Percentiles rank a stretch among this genome's conserved stretches.
Conservation (phyloP, 2,329 filamentous ascomycete genomes). For the Epichloe coenophiala region DNA sequence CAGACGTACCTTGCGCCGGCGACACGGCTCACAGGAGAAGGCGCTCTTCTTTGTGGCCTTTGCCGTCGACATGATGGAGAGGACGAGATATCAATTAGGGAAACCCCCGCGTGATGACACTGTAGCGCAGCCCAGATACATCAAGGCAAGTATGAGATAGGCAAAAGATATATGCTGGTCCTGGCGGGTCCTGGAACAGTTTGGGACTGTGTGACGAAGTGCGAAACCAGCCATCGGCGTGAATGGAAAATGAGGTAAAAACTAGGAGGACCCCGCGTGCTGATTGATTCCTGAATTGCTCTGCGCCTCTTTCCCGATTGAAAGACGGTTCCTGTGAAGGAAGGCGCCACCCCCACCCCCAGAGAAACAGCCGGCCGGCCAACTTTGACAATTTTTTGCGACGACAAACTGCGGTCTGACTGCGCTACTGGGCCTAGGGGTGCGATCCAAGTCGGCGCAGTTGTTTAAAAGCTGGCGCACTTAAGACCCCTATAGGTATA, state of each 20-base stretch:
- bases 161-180: background rate
- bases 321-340: constrained; percentile 1
- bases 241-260: background rate
- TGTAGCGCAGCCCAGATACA: background rate
- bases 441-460: too few relatives aligned
- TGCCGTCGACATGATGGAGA: constrained; percentile 20
- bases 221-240: background rate
- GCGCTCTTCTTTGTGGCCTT: constrained; percentile 39
- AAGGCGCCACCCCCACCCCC: background rate
- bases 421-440: too few relatives aligned
- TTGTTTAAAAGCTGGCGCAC: too few relatives aligned
- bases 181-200: background rate
- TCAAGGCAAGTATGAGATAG: background rate
- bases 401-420: background rate
- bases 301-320: background rate
- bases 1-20: constrained; percentile 38
- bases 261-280: background rate
- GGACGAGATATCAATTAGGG: constrained; percentile 1
- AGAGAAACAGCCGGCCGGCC: background rate
- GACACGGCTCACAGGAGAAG: constrained; percentile 48
- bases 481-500: too few relatives aligned
- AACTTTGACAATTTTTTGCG: background rate
- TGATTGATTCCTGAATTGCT: background rate
- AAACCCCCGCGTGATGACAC: background rate
- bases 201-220: background rate